A percentile compares a stretch with the other conserved stretches of the same genome.
These are phyloP conservation scores for Xanthoconium purpureum DNA, from an alignment of 768 basidiomycete species.

Conservation along the genomic window DNA sequence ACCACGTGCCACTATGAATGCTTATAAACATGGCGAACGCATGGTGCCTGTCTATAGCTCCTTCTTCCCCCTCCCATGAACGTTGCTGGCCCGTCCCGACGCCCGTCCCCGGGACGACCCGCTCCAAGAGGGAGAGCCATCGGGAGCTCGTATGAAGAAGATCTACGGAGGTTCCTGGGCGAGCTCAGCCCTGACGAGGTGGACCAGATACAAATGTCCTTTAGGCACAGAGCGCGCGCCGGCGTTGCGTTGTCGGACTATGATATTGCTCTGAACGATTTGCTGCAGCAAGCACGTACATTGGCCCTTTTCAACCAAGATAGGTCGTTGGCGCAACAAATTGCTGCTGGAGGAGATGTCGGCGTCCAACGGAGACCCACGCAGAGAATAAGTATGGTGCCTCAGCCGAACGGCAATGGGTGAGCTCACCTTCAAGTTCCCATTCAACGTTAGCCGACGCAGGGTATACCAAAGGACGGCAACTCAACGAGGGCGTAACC, in stretches of 20 bases:
- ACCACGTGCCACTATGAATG: too few species aligned
- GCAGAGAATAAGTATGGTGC: neutral
- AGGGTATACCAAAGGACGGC: too few species aligned
- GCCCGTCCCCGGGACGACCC: conserved; percentile 2
- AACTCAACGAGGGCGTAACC: too few species aligned
- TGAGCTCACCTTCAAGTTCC: too few species aligned
- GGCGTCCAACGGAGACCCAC: neutral
- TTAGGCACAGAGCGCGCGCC: neutral
- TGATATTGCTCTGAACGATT: conserved; percentile 24
- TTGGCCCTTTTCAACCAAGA: conserved; percentile 22
- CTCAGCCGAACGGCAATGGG: neutral
- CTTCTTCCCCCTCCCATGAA: conserved; percentile 19
- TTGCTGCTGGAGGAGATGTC: conserved; percentile 4
- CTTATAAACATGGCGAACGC: too few species aligned
- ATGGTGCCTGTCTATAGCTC: too few species aligned
- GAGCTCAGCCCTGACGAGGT: conserved; percentile 19
- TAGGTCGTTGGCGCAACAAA: conserved; percentile 18
- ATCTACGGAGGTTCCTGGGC: conserved; percentile 19
- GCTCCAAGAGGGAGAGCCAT: neutral
- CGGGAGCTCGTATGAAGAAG: conserved; percentile 24
- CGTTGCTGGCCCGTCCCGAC: conserved; percentile 18
- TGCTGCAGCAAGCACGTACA: conserved; percentile 24
- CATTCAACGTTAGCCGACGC: too few species aligned
- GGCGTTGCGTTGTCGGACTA: conserved; percentile 18
- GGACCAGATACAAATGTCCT: conserved; percentile 11